Conservation (phyloP, 169 alveolate species). For the Plasmodium chabaudi region DNA sequence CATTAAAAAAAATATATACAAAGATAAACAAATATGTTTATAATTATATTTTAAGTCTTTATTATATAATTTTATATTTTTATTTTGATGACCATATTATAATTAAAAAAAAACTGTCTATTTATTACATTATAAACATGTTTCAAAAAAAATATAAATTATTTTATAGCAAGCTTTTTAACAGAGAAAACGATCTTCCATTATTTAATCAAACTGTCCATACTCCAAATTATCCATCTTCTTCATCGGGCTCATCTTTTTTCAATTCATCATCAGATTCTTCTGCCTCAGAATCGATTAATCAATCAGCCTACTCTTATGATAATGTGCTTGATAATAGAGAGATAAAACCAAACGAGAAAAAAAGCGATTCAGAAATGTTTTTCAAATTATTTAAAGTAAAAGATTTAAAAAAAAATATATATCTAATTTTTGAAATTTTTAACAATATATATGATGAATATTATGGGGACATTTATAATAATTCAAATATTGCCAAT, state of each 20-base stretch:
- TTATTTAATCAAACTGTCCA: neutral
- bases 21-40: conserved; percentile 37
- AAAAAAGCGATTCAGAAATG: neutral
- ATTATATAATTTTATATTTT: conserved; percentile 32
- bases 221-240: neutral
- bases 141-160: conserved; percentile 33
- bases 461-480: conserved; percentile 39
- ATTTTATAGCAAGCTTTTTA: conserved; percentile 21
- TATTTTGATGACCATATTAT: conserved; percentile 46
- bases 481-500: conserved; percentile 2
- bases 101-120: conserved; percentile 26
- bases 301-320: neutral
- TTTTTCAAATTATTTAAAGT: conserved; percentile 21
- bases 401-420: conserved; percentile 33
- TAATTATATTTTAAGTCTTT: conserved; percentile 26
- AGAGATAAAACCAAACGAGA: neutral
- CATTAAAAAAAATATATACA: conserved; percentile 23
- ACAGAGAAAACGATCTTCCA: neutral
- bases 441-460: conserved; percentile 51
- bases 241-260: neutral
- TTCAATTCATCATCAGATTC: neutral
- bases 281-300: neutral
- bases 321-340: neutral
- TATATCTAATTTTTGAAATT: conserved; percentile 49
- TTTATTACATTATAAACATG: conserved; percentile 17